Conservation (phyloP, 495 filamentous ascomycete species). For the Neurospora terricola region DNA sequence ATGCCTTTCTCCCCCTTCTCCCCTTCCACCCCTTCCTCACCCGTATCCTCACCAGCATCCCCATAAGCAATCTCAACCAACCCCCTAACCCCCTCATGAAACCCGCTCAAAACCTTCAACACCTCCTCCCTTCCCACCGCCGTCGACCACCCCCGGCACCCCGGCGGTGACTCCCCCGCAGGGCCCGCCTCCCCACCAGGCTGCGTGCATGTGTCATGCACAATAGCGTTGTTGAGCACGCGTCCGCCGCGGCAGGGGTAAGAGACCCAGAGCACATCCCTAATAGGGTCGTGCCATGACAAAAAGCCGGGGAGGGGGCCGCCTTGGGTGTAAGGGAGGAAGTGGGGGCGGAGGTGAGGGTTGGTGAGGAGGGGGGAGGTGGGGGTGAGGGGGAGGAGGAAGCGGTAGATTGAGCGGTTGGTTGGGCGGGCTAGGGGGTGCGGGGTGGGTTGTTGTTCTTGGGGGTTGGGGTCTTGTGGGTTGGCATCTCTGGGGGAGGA, state of each 20-base stretch:
- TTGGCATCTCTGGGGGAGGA: neutral
- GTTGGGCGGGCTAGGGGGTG: constrained; percentile 7
- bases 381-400: constrained; percentile 28
- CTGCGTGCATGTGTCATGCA: constrained; percentile 14
- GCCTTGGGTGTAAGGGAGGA: neutral
- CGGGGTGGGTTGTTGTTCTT: neutral
- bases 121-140: constrained; percentile 7
- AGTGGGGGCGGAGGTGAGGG: constrained; percentile 17
- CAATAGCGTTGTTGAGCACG: constrained; percentile 21
- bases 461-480: no score
- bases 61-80: constrained; percentile 14
- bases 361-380: constrained; percentile 23
- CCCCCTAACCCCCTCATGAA: constrained; percentile 10
- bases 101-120: constrained; percentile 12
- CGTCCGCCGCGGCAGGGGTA: constrained; percentile 36
- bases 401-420: constrained; percentile 36
- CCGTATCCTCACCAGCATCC: neutral
- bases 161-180: neutral
- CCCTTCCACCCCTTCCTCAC: no score
- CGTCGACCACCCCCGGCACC: constrained; percentile 10
- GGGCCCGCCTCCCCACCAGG: neutral
- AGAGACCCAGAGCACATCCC: constrained; percentile 26
- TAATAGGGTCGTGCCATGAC: constrained; percentile 15
- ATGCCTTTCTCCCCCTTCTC: constrained; percentile 19
- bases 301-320: constrained; percentile 19